These are phyloP conservation scores for Clathrus columnatus DNA, from an alignment of 768 basidiomycete genomes.

Conservation along the genomic window DNA sequence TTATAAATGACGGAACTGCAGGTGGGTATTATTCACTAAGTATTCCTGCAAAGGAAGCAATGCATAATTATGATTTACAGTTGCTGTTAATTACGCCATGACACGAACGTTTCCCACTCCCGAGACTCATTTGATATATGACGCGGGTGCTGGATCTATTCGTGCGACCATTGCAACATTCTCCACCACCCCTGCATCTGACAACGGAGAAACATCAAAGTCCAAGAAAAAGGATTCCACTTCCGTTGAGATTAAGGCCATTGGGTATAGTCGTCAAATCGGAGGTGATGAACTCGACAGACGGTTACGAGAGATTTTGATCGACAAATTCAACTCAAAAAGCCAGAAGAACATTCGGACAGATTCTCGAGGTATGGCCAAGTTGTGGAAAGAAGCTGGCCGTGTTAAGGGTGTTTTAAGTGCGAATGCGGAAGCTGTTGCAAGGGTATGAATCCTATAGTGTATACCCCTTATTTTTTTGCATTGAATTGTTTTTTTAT, in stretches of 20 bases:
- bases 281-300: constrained; percentile 85
- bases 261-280: constrained; percentile 67
- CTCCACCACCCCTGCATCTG: constrained; percentile 27
- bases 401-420: constrained; percentile 88
- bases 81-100: constrained; percentile 99
- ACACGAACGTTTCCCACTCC: constrained; percentile 74
- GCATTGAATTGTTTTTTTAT: constrained; percentile 1
- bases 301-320: constrained; percentile 70
- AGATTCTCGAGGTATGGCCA: constrained; percentile 83
- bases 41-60: neutral
- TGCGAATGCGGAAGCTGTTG: constrained; percentile 75
- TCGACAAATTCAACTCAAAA: constrained; percentile 65
- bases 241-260: constrained; percentile 67
- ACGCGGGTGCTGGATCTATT: constrained; percentile 81
- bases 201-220: constrained; percentile 40
- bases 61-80: constrained; percentile 20
- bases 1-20: constrained; percentile 89
- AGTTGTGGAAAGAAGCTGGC: constrained; percentile 88
- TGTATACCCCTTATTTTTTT: neutral
- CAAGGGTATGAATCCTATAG: constrained; percentile 43
- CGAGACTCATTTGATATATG: constrained; percentile 87
- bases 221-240: constrained; percentile 40
- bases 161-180: constrained; percentile 73
- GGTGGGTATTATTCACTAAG: constrained; percentile 16
- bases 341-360: constrained; percentile 56